A percentile compares a stretch with the other conserved stretches of the same genome.
Conservation (phyloP, 768 basidiomycete genomes). For the Macrolepiota dolichaula region DNA sequence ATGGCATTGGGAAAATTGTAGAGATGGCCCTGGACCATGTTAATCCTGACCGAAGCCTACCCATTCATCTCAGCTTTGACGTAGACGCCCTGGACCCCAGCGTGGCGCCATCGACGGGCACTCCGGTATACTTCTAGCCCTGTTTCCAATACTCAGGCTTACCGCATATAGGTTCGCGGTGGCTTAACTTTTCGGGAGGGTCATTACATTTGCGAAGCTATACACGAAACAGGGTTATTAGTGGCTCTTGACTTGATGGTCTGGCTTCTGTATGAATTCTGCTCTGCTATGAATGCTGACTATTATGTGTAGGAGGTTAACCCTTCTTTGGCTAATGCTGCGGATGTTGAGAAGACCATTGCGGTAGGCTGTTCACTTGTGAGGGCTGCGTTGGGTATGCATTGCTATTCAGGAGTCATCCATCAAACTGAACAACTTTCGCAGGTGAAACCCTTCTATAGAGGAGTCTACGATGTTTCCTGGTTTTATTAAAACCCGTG, state of each 20-base stretch:
- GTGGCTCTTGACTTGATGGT: conserved; percentile 96
- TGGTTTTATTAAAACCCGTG: neutral
- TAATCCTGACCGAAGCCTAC: conserved; percentile 77
- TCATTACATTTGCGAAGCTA: conserved; percentile 95
- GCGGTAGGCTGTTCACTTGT: conserved; percentile 87
- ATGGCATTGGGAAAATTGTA: conserved; percentile 91
- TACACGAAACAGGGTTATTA: conserved; percentile 88
- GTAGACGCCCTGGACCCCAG: conserved; percentile 92
- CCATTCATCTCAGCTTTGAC: conserved; percentile 96
- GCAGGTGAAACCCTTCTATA: conserved; percentile 43
- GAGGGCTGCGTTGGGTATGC: conserved; percentile 75
- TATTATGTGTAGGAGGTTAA: conserved; percentile 76
- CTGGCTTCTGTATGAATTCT: conserved; percentile 19
- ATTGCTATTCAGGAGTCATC: neutral
- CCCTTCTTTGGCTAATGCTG: conserved; percentile 79
- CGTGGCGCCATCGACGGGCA: conserved; percentile 95
- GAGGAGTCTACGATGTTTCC: neutral
- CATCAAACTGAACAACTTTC: conserved; percentile 12
- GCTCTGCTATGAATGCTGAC: neutral
- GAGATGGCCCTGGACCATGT: conserved; percentile 96
- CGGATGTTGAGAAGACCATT: conserved; percentile 81
- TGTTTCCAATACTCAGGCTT: neutral
- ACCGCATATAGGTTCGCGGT: conserved; percentile 67
- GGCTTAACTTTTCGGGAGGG: conserved; percentile 96
- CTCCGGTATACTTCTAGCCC: conserved; percentile 56